phyloP scores from a whole-genome alignment of 108 stramenopile genomes.

The Fistulifera pelliculosa region DNA sequence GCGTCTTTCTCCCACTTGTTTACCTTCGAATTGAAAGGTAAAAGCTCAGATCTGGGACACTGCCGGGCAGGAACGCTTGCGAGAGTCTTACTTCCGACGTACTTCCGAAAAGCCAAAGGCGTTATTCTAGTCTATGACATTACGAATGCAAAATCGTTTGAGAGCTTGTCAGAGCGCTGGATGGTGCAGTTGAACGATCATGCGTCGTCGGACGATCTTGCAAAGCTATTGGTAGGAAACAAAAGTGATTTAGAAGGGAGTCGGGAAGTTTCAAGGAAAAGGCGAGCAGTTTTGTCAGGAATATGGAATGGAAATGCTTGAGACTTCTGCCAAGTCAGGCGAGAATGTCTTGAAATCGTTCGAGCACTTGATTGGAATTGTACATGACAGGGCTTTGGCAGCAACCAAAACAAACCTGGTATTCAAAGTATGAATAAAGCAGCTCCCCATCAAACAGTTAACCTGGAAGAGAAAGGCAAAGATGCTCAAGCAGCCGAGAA shows the following conservation, averaged over 20 bases:
- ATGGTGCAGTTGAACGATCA: constrained; percentile 86
- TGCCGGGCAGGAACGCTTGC: constrained; percentile 88
- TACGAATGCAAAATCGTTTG: constrained; percentile 75
- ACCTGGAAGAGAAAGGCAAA: constrained; percentile 24
- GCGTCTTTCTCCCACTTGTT: too few relatives aligned
- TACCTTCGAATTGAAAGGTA: too few relatives aligned
- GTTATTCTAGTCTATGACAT: constrained; percentile 87
- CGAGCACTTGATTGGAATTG: constrained; percentile 79
- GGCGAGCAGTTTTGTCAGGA: constrained; percentile 71
- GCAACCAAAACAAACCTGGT: constrained; percentile 40
- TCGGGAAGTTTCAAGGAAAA: constrained; percentile 72
- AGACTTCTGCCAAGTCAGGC: constrained; percentile 74
- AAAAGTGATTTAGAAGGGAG: constrained; percentile 73
- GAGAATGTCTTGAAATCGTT: constrained; percentile 75
- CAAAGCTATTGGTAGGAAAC: constrained; percentile 82
- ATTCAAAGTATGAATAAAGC: constrained; percentile 36
- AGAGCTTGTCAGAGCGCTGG: constrained; percentile 68
- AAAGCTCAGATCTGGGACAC: constrained; percentile 95
- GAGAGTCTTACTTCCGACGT: constrained; percentile 79
- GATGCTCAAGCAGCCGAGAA: constrained; percentile 14
- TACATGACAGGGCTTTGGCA: constrained; percentile 69
- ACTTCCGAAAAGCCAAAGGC: constrained; percentile 89
- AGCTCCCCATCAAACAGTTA: constrained; percentile 15
- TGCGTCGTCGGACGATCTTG: constrained; percentile 67
- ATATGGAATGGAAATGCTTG: constrained; percentile 82